Base-by-base conservation (phyloP, 192 early-diverging fungal genomes). In the Chytriomyces sp. region DNA sequence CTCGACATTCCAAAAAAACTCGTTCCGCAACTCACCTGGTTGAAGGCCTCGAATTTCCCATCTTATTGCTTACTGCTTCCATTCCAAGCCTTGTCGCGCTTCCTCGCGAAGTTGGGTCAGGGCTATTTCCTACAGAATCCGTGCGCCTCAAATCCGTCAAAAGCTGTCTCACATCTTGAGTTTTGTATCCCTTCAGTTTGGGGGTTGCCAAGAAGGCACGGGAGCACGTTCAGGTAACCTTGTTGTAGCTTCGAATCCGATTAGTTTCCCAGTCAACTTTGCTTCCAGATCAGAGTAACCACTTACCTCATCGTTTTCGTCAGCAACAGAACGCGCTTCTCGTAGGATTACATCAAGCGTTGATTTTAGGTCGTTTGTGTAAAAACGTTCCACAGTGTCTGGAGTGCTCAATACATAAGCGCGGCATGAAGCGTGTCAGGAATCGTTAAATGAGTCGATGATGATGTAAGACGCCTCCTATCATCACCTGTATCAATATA, bases 301-400 rank as follows among this genome's bases (percentile, higher is more conserved):
- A 7, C 55, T 41, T 61, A 82, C 82, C 79, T 84, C 67, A 56
- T 89, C 89, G 58, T 85, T 73, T 40, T 88, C 85, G 8, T 90
- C 88, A 5, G 89, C 85, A 22, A 96, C 76, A 71, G 93, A 83
- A 73, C 88, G 83, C 14, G 93, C 76, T 76, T 96, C 94, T 58
- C 96, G 84, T 28, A 98, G 81, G 0, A 93, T 81, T 2, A 96
- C 91, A 75, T 98, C 96, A 8, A 95, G 82, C 30, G 96, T 83
- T 4, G 96, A 92, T 41, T 84, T 84, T 53, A 96, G 81, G 75
- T 98, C 96, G 68, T 98, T 98, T 14, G 96, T 94, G 73, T 96
- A 98, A 74, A 96, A 90, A 40, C 93, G 89, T n/a, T 86, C 82
- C 28, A 73, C 72, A 1, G 91, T 86, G 34, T 74, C 75, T 2